phyloP scores from a whole-genome alignment of 1,139 yeast species.

The Scheffersomyces parashehatae region DNA sequence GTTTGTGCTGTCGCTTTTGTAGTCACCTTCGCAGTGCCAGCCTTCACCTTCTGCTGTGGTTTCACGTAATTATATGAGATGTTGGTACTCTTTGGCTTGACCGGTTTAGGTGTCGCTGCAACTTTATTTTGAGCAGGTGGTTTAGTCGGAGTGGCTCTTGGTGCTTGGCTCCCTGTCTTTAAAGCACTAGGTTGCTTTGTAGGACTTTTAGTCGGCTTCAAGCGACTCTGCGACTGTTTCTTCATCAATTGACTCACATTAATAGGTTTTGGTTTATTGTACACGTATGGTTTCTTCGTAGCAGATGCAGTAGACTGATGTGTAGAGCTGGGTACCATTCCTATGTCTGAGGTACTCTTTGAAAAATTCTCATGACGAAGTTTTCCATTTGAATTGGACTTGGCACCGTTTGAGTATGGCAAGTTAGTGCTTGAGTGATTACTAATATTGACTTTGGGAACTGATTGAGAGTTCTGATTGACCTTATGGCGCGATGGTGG shows the following conservation, averaged over 20 bases:
- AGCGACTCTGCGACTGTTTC: slow-evolving; percentile 5
- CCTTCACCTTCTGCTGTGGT: slow-evolving; percentile 4
- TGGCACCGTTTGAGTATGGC: neutral
- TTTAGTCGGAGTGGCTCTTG: slow-evolving; percentile 6
- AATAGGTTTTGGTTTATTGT: slow-evolving; percentile 44
- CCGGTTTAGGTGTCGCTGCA: slow-evolving; percentile 3
- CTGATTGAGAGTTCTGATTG: neutral
- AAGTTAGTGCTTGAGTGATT: slow-evolving; percentile 2
- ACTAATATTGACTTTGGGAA: neutral
- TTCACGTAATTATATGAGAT: slow-evolving; percentile 32
- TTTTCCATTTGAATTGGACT: neutral
- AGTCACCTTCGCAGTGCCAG: slow-evolving; percentile 4
- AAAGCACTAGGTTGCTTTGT: slow-evolving; percentile 12
- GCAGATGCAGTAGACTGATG: slow-evolving; percentile 1
- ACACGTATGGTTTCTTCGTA: slow-evolving; percentile 29
- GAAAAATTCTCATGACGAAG: slow-evolving; percentile 5
- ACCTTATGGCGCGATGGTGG: slow-evolving; percentile 12
- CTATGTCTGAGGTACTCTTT: slow-evolving; percentile 16
- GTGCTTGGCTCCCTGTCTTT: slow-evolving; percentile 4
- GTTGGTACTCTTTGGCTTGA: slow-evolving; percentile 12
- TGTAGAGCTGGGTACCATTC: neutral
- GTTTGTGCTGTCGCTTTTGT: slow-evolving; percentile 13
- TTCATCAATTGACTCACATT: slow-evolving; percentile 39
- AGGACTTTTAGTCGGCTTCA: slow-evolving; percentile 20
- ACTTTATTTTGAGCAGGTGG: slow-evolving; percentile 4